A percentile compares a stretch with the other conserved stretches of the same genome.
Evolutionary conservation across 257 asterid genomes (phyloP).

Genomic region (Linderniella brevidens): DNA sequence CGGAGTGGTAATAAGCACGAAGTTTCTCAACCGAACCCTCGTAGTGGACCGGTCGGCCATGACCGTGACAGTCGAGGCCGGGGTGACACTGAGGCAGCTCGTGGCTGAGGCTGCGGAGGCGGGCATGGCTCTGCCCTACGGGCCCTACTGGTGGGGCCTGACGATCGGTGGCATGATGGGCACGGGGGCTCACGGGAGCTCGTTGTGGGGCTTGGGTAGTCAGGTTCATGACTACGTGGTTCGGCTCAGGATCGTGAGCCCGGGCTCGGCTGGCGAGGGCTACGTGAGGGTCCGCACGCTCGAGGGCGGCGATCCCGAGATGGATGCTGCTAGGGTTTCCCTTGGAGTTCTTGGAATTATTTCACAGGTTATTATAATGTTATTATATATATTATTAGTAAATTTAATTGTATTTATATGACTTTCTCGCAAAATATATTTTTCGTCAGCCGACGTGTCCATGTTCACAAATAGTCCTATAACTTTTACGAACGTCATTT

Average conservation of each 20-base stretch:
- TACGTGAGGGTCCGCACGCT: constrained; percentile 24
- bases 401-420: too few species aligned
- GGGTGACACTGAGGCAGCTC: constrained; percentile 37
- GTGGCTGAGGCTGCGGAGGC: constrained; percentile 25
- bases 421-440: not conserved
- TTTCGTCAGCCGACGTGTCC: too few species aligned
- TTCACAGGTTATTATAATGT: constrained; percentile 40
- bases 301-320: constrained; percentile 23
- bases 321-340: constrained; percentile 54
- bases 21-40: constrained; percentile 16
- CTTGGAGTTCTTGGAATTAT: constrained; percentile 70
- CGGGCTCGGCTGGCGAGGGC: constrained; percentile 24
- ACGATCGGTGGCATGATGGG: constrained; percentile 53
- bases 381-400: too few species aligned
- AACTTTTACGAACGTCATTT: too few species aligned
- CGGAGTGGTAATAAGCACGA: constrained; percentile 47
- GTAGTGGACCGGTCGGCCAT: constrained; percentile 11
- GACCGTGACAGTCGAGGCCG: constrained; percentile 50
- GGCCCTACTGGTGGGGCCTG: constrained; percentile 71
- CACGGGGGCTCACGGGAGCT: constrained; percentile 77
- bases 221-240: constrained; percentile 43
- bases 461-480: too few species aligned
- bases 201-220: constrained; percentile 50
- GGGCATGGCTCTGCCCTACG: constrained; percentile 37
- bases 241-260: constrained; percentile 31